These are phyloP conservation scores for Physcomitrium patens DNA, from an alignment of 225 moss, liverwort and hornwort genomes.

Conservation along the genomic window DNA sequence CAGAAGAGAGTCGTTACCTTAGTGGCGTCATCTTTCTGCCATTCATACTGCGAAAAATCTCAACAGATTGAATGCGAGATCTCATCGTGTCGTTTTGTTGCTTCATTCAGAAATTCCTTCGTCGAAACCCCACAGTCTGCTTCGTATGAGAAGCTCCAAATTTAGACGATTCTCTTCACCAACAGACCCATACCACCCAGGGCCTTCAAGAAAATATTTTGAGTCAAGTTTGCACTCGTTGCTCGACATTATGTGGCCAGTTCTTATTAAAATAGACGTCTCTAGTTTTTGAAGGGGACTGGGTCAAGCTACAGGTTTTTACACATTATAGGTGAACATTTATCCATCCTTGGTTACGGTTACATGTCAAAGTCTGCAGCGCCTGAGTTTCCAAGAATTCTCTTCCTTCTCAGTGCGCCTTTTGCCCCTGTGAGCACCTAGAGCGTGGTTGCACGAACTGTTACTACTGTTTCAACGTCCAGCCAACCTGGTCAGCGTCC, in stretches of 20 bases:
- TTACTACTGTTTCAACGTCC: slow-evolving; percentile 14
- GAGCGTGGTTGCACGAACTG: slow-evolving; percentile 1
- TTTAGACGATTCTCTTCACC: slow-evolving; percentile 31
- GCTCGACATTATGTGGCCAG: slow-evolving; percentile 11
- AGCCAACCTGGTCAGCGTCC: slow-evolving; percentile 2
- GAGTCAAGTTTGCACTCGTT: slow-evolving; percentile 13
- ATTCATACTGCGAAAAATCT: not conserved
- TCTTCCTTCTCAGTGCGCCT: not conserved
- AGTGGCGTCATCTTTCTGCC: not conserved
- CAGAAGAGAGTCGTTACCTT: not conserved
- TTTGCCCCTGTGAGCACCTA: not conserved
- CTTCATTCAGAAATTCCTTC: slow-evolving; percentile 13
- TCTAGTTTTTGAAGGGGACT: slow-evolving; percentile 8
- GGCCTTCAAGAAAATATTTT: slow-evolving; percentile 9
- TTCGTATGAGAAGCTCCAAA: slow-evolving; percentile 25
- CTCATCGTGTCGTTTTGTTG: not conserved
- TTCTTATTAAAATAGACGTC: not conserved
- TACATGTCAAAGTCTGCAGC: not conserved
- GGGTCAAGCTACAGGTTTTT: not conserved
- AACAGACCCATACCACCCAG: slow-evolving; percentile 26
- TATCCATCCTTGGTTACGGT: slow-evolving; percentile 26
- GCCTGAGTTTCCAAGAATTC: not conserved
- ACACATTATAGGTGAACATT: slow-evolving; percentile 21
- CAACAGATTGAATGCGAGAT: slow-evolving; percentile 2
- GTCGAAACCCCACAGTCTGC: too few species aligned